Evolutionary conservation across 352 stramenopile genomes (phyloP), one percentile per base, ranked within the genome.

Genomic region (Globisporangium carolinianum): DNA sequence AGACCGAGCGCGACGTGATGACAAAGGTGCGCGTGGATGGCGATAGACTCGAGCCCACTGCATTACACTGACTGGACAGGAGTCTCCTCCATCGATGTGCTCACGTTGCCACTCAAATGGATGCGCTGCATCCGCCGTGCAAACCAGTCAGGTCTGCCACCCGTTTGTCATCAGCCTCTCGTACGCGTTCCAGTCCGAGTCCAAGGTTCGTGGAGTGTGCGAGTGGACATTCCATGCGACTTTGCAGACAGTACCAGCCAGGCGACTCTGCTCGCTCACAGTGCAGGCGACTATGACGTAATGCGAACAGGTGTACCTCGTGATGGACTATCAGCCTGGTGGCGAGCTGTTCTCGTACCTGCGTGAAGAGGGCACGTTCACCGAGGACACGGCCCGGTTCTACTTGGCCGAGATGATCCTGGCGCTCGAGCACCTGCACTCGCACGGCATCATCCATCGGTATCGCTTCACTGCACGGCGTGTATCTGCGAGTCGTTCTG

Each of bases 331-430:
- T 58, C 76, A 91, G 45, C 75, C 81, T 10, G 84, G 84, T 50
- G 84, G 81, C n/a, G 81, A 94, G 48, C 65, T 94, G 5, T 91
- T 91, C 52, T 89, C 74, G 36, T 87, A 88, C 45, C 37, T 91
- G 43, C 73, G 76, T 51, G 66, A 82, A 42, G 67, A 87, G 71
- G 76, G 80, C 15, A 86, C 72, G 7, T 87, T 93, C 54, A 83
- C 69, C 0, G 78, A 88, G 78, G 76, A 86, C n/a, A 75, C 67
- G 11, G 68, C 66, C 37, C 79, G 82, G 1, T 93, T 94, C 66
- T 94, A 95, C 51, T 48, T 91, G 45, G 83, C 86, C 2, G 86
- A 95, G 65, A 94, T 95, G 75, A 74, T 94, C 47, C 67, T 95
- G 15, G 86, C 83, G 0, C 62, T 95, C 35, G 82, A 93, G 52